These are phyloP conservation scores for Fusarium tricinctum DNA, from an alignment of 2,329 filamentous ascomycete species.

Conservation along the genomic window DNA sequence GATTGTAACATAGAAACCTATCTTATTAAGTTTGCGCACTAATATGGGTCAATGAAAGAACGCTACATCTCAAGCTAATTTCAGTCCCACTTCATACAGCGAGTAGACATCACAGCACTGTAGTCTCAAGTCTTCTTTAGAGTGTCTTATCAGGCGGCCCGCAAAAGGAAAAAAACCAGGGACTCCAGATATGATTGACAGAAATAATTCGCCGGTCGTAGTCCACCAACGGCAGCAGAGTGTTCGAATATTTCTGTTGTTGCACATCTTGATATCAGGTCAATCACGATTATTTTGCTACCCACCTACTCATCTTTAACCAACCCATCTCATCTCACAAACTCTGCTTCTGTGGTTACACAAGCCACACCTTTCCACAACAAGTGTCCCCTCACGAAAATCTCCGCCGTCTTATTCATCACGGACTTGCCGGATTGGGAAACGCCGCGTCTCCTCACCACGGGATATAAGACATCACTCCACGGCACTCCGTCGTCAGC, in stretches of 20 bases:
- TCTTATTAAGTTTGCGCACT: neutral
- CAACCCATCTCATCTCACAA: neutral
- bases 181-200: too few species aligned
- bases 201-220: too few species aligned
- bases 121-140: too few species aligned
- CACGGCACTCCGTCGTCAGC: constrained; percentile 4
- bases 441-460: constrained; percentile 45
- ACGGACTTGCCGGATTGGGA: constrained; percentile 52
- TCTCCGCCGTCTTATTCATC: neutral
- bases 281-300: too few species aligned
- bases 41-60: neutral
- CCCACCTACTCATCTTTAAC: neutral
- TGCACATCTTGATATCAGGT: too few species aligned
- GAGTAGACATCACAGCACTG: neutral
- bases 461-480: constrained; percentile 40
- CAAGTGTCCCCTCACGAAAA: neutral
- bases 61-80: neutral
- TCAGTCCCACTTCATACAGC: neutral
- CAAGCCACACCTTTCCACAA: constrained; percentile 4
- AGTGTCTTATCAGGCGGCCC: too few species aligned
- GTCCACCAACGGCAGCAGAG: too few species aligned
- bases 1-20: fast-evolving
- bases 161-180: too few species aligned
- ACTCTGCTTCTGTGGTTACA: neutral
- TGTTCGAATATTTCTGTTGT: too few species aligned